Evolutionary conservation across 1,284 basidiomycete species (phyloP), one percentile per base, ranked within the genome.

Genomic region (Leccinum subrobustum): DNA sequence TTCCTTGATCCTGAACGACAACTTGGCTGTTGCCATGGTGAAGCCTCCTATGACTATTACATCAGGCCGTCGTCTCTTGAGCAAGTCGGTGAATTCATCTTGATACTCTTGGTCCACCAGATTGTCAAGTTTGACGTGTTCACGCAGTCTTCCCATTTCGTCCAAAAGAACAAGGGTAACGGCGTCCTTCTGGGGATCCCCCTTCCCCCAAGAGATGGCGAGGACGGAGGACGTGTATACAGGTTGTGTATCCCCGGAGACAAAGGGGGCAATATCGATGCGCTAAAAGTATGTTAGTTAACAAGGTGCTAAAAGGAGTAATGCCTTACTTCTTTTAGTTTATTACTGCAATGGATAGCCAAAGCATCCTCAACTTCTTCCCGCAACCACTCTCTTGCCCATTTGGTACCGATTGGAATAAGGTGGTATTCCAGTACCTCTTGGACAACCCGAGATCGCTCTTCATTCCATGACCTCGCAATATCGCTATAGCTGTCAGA

Each of bases 191-290:
- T 91, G 88, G 44, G 93, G 93, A 67, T 97, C 95, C 56, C 97
- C 97, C 71, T 91, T 90, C 52, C 97, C 97, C 85, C 95, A 95
- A 4, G 96, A 98, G 60, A 98, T 78, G 4, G 96, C 93, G 42
- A 99, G 81, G 4, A 99, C 95, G 6, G 91, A 89, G 0, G 95
- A 89, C 0, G 85, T 84, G 53, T 93, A 88, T 16, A 90, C 92
- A 48, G 81, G 77, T 60, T 83, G 81, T 75, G 90, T 84, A 27
- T 84, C 82, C 4, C 80, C 76, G 3, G 85, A 83, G 53, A 78
- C 76, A 69, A 87, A 96, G 1, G 96, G 92, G 3, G 91, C 90
- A 6, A 86, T 82, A 70, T 91, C 86, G 60, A 90, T 79, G 53
- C 87, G 84, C 89, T 92, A 65, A 29, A 57, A 59, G 35, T 42